Evolutionary conservation across 2,329 filamentous ascomycete species (phyloP).

Genomic region (Anisogramma anomala): DNA sequence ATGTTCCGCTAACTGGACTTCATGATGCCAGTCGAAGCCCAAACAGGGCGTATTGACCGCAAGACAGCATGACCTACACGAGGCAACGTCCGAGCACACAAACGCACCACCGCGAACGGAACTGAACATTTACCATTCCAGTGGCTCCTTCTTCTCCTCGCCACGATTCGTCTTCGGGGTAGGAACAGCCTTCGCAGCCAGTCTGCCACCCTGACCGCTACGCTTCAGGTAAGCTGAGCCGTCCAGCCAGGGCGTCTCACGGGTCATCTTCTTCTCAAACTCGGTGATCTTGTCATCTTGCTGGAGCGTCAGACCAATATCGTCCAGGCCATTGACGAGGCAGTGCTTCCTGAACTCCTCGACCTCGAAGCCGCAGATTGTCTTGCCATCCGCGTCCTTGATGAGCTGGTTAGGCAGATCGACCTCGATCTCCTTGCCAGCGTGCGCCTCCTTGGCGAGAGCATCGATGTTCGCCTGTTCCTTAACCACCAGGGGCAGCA

Average conservation of each 20-base stretch:
- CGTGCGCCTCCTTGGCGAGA: slow-evolving; percentile 65
- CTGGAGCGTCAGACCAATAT: slow-evolving; percentile 91
- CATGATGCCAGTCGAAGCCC: neutral
- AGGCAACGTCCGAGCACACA: neutral
- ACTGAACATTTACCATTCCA: slow-evolving; percentile 60
- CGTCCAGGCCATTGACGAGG: slow-evolving; percentile 83
- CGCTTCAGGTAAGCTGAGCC: slow-evolving; percentile 68
- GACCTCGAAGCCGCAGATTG: slow-evolving; percentile 70
- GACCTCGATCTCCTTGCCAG: slow-evolving; percentile 75
- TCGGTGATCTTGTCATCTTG: slow-evolving; percentile 76
- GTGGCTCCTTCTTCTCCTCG: slow-evolving; percentile 69
- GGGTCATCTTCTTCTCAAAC: slow-evolving; percentile 68
- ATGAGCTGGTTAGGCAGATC: slow-evolving; percentile 79
- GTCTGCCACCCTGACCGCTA: slow-evolving; percentile 40
- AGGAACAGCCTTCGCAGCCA: slow-evolving; percentile 49
- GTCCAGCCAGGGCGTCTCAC: slow-evolving; percentile 82
- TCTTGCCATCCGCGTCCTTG: slow-evolving; percentile 61
- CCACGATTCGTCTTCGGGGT: slow-evolving; percentile 85
- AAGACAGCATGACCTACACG: neutral
- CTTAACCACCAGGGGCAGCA: slow-evolving; percentile 73
- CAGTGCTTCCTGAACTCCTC: slow-evolving; percentile 94
- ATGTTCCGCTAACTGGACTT: neutral
- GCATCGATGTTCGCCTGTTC: slow-evolving; percentile 54
- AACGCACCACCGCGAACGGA: neutral
- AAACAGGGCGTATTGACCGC: neutral